Percentiles rank a stretch among this genome's conserved stretches.
phyloP scores from a whole-genome alignment of 176 grass and related monocot genomes.

The Echinochloa phyllopogon region DNA sequence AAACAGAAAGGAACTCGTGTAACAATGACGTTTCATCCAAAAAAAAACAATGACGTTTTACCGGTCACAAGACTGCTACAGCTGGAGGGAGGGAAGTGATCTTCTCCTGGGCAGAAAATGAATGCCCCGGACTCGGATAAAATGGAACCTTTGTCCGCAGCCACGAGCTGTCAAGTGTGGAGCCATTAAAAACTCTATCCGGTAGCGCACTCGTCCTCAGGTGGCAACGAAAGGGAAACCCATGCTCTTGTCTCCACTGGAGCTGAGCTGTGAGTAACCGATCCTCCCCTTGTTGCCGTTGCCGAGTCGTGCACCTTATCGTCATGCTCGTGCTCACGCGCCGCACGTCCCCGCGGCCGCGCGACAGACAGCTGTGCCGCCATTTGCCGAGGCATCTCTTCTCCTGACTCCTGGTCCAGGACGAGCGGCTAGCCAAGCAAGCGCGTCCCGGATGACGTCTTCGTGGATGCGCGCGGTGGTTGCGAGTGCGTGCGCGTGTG shows the following conservation, averaged over 20 bases:
- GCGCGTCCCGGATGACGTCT: conserved; percentile 19
- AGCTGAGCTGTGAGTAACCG: conserved; percentile 49
- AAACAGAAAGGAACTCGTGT: not conserved
- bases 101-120: not conserved
- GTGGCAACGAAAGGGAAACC: not conserved
- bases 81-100: not conserved
- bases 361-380: conserved; percentile 52
- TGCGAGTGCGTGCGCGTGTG: not conserved
- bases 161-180: not conserved
- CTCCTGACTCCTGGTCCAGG: not conserved
- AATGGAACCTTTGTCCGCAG: conserved; percentile 16
- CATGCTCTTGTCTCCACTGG: not conserved
- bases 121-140: not conserved
- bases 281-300: not conserved
- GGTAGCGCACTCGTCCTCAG: not conserved
- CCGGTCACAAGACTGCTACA: not conserved
- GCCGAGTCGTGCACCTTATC: conserved; percentile 6
- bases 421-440: not conserved
- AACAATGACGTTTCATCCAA: not conserved
- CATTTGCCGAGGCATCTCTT: not conserved
- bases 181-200: conserved; percentile 1
- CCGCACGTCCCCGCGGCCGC: conserved; percentile 27
- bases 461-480: not conserved
- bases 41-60: not conserved
- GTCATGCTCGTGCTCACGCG: conserved; percentile 16